Conservation (phyloP, 306 rosid species). For the Arachis stenosperma region DNA sequence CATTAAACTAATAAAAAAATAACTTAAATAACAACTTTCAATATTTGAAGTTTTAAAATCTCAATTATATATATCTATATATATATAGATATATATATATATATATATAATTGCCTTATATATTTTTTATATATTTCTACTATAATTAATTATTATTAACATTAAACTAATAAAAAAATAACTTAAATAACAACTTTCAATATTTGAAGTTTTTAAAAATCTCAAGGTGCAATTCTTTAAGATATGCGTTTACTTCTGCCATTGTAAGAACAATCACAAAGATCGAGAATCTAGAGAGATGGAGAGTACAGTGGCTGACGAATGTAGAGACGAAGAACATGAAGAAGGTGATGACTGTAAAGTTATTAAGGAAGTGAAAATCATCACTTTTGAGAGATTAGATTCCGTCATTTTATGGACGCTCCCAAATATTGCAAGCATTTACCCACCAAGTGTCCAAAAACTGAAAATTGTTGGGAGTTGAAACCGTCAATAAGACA, state of each 20-base stretch:
- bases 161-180: too few species aligned
- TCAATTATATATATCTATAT: too few species aligned
- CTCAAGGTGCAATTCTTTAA: neutral
- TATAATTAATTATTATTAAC: too few species aligned
- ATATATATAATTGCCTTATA: too few species aligned
- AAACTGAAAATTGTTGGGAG: too few species aligned
- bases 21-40: too few species aligned
- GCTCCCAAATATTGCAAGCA: neutral
- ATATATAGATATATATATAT: too few species aligned
- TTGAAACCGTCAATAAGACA: neutral
- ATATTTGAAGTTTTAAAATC: too few species aligned
- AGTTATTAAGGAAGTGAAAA: neutral
- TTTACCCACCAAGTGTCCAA: neutral
- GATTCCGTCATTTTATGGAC: neutral
- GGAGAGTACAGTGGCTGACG: neutral
- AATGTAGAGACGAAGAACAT: neutral
- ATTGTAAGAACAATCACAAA: constrained; percentile 13
- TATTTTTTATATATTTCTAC: too few species aligned
- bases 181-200: too few species aligned
- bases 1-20: too few species aligned
- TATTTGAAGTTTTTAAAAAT: neutral
- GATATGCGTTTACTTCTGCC: neutral
- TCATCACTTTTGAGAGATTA: neutral
- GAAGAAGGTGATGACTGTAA: neutral
- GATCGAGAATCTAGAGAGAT: neutral